Conservation (phyloP, 1,284 basidiomycete genomes). For the Ceratobasidium sp. region DNA sequence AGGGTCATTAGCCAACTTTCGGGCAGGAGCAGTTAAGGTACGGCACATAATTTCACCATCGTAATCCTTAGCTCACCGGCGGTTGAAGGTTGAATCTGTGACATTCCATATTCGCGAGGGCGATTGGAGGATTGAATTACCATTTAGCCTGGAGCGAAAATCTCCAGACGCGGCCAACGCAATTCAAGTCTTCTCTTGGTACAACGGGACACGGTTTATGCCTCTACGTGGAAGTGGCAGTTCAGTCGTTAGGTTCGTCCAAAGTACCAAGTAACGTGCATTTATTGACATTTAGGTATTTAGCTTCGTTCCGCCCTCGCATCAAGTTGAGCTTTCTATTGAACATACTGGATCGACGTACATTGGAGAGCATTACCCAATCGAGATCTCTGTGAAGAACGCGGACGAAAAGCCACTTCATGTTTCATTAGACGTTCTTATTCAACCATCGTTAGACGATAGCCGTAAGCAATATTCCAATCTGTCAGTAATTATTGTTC, state of each 20-base stretch:
- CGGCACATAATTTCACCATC: conserved; percentile 43
- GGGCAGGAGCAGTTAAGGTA: conserved; percentile 58
- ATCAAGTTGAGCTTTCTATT: conserved; percentile 66
- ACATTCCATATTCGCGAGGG: conserved; percentile 65
- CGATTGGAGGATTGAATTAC: conserved; percentile 73
- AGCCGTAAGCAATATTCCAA: conserved; percentile 62
- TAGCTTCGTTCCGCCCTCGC: conserved; percentile 54
- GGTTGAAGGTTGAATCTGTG: conserved; percentile 49
- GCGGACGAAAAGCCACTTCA: conserved; percentile 72
- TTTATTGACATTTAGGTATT: conserved; percentile 15
- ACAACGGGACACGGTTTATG: conserved; percentile 62
- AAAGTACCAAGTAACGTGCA: neutral
- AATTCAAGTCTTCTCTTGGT: conserved; percentile 66
- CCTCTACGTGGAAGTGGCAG: conserved; percentile 62
- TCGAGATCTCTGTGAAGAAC: conserved; percentile 74
- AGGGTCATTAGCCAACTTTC: conserved; percentile 63
- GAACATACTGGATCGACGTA: conserved; percentile 73
- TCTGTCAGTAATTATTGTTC: neutral
- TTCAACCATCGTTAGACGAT: conserved; percentile 83
- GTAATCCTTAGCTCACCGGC: neutral
- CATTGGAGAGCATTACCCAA: conserved; percentile 78
- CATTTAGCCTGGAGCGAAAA: conserved; percentile 57
- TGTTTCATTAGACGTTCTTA: conserved; percentile 73
- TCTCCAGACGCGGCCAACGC: conserved; percentile 55
- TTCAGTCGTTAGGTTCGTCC: conserved; percentile 63